Conservation (phyloP, 2,329 filamentous ascomycete species). For the Chalara sp. region DNA sequence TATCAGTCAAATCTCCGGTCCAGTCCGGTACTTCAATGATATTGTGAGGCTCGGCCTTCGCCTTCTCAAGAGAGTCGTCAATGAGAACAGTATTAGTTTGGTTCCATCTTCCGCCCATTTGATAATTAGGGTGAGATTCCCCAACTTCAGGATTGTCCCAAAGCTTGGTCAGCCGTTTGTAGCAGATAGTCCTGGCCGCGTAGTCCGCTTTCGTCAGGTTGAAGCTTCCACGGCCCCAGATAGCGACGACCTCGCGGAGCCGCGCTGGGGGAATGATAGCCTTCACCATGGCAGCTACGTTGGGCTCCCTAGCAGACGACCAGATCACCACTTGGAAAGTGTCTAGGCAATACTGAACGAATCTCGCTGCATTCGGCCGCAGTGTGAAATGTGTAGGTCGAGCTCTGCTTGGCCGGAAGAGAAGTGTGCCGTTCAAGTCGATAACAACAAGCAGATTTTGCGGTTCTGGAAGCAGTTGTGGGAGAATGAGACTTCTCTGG, state of each 20-base stretch:
- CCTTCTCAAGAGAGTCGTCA: conserved; percentile 80
- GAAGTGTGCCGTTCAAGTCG: conserved; percentile 88
- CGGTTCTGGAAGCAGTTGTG: conserved; percentile 36
- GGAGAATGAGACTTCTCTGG: conserved; percentile 38
- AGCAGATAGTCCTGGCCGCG: conserved; percentile 69
- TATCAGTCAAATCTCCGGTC: conserved; percentile 30
- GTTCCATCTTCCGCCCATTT: conserved; percentile 50
- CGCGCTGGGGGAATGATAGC: conserved; percentile 54
- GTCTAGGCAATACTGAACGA: conserved; percentile 67
- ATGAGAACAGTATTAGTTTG: conserved; percentile 85
- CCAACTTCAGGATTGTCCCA: conserved; percentile 52
- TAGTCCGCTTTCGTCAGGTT: conserved; percentile 61
- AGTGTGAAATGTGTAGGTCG: conserved; percentile 48
- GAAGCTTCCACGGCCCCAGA: conserved; percentile 76
- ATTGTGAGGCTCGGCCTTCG: conserved; percentile 75
- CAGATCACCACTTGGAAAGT: conserved; percentile 81
- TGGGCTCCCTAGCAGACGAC: conserved; percentile 75
- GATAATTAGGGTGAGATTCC: conserved; percentile 36
- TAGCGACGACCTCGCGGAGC: conserved; percentile 50
- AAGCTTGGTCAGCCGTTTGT: conserved; percentile 72
- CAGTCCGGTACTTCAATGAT: conserved; percentile 78
- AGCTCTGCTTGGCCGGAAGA: conserved; percentile 57
- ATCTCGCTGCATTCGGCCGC: conserved; percentile 61
- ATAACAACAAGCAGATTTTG: conserved; percentile 73
- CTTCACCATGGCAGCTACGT: conserved; percentile 62